Evolutionary conservation across 139 green algal species (phyloP).

Genomic region (Asterochloris sp.): DNA sequence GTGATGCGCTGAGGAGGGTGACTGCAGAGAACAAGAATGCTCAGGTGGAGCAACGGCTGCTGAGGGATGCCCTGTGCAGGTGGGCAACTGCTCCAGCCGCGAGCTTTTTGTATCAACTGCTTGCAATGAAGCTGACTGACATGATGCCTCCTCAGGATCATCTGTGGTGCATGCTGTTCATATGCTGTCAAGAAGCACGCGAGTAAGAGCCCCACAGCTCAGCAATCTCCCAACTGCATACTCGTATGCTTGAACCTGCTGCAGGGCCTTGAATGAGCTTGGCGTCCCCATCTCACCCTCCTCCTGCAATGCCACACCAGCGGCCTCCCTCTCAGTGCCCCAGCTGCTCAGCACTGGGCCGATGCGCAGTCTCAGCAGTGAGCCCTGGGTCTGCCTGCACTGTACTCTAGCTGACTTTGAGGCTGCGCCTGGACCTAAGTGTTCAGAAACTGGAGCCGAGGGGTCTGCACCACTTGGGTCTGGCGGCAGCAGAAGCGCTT

Average conservation of each 20-base stretch:
- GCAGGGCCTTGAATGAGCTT: conserved; percentile 12
- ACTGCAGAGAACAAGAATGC: conserved; percentile 2
- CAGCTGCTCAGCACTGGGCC: conserved; percentile 2
- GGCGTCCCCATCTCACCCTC: neutral
- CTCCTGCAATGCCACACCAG: neutral
- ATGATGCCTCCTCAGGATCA: neutral
- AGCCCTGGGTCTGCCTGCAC: neutral
- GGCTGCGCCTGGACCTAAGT: too few relatives aligned
- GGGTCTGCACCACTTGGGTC: too few relatives aligned
- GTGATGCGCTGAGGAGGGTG: neutral
- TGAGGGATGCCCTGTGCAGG: conserved; percentile 12
- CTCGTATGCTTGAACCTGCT: neutral
- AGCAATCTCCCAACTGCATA: neutral
- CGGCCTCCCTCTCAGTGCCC: conserved; percentile 9
- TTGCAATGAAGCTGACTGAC: neutral
- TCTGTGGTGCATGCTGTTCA: neutral
- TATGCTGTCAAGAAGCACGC: neutral
- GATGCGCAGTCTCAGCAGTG: conserved; percentile 2
- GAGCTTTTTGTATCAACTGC: neutral
- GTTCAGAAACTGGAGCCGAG: too few relatives aligned
- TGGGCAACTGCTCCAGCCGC: neutral
- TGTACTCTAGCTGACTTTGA: too few relatives aligned
- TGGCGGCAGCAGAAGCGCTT: too few relatives aligned
- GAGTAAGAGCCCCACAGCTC: neutral
- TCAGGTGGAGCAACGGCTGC: conserved; percentile 1